Percentiles rank a stretch among this genome's conserved stretches.
Conservation (phyloP, 352 stramenopile species). For the Globisporangium irregulare region DNA sequence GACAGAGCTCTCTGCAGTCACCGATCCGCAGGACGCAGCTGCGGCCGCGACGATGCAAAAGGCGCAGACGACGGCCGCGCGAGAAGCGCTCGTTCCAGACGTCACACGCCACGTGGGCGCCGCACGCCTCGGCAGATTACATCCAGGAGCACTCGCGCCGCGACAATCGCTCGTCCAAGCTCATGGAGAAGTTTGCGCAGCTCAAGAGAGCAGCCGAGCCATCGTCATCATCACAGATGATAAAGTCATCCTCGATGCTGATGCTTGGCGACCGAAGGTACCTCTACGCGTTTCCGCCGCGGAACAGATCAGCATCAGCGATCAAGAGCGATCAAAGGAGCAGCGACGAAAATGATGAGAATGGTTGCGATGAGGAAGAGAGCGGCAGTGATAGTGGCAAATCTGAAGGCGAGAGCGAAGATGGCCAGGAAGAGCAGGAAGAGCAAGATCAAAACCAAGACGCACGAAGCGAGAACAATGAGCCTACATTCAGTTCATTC, state of each 20-base stretch:
- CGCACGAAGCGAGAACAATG: conserved; percentile 8
- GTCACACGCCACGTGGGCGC: conserved; percentile 36
- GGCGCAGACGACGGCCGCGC: conserved; percentile 16
- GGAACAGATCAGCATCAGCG: not conserved
- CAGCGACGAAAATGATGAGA: not conserved
- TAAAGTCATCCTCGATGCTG: conserved; percentile 2
- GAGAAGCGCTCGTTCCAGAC: conserved; percentile 33
- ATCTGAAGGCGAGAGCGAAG: conserved; percentile 8
- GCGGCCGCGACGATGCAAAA: conserved; percentile 23
- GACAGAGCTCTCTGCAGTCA: conserved; percentile 50
- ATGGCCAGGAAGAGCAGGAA: not conserved
- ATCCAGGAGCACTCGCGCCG: conserved; percentile 31
- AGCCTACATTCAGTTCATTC: conserved; percentile 20
- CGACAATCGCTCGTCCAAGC: conserved; percentile 21
- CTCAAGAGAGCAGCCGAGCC: conserved; percentile 17
- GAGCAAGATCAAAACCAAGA: conserved; percentile 5
- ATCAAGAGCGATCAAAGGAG: not conserved
- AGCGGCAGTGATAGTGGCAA: conserved; percentile 8
- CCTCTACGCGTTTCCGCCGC: conserved; percentile 7
- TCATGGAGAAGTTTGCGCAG: conserved; percentile 38
- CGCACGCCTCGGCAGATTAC: conserved; percentile 42
- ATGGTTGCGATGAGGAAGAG: conserved; percentile 12
- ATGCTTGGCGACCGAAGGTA: not conserved
- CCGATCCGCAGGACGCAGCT: conserved; percentile 43
- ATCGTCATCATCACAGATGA: not conserved